Percentiles rank a stretch among this genome's conserved stretches.
These are phyloP conservation scores for Apostasia ramifera DNA, from an alignment of 106 monocot species.

Conservation along the genomic window DNA sequence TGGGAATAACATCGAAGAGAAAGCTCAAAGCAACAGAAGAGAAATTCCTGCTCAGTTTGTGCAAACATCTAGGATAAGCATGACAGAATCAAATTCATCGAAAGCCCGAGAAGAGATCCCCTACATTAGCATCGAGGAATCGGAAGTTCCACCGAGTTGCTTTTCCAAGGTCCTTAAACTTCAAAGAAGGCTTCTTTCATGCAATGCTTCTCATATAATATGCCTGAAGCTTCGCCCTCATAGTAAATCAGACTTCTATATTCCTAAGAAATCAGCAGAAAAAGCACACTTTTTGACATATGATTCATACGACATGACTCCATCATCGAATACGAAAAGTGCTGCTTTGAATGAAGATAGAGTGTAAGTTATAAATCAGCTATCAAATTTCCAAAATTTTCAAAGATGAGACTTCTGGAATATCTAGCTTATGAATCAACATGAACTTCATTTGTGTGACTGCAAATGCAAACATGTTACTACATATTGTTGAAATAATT, in stretches of 20 bases:
- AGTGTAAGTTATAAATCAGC: conserved; percentile 30
- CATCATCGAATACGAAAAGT: conserved; percentile 21
- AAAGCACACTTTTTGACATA: conserved; percentile 51
- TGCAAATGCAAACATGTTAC: not conserved
- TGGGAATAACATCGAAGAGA: conserved; percentile 22
- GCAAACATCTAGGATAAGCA: conserved; percentile 20
- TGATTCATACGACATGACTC: conserved; percentile 34
- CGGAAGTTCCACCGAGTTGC: conserved; percentile 53
- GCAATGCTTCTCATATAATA: conserved; percentile 35
- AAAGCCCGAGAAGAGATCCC: conserved; percentile 21
- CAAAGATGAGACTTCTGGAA: no score
- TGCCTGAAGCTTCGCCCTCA: conserved; percentile 36
- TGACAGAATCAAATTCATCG: conserved; percentile 15
- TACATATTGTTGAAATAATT: not conserved
- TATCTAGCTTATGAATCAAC: no score
- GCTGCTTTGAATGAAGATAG: conserved; percentile 27
- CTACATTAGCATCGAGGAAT: conserved; percentile 30
- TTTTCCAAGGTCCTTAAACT: conserved; percentile 54
- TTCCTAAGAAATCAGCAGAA: conserved; percentile 36
- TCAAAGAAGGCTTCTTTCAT: conserved; percentile 40
- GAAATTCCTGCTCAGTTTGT: conserved; percentile 17
- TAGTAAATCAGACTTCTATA: conserved; percentile 40
- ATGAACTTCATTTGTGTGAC: not conserved
- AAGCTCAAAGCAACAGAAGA: conserved; percentile 18
- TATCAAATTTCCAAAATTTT: not conserved